These are phyloP conservation scores for Diplogelasinospora grovesii DNA, from an alignment of 495 filamentous ascomycete species.

Conservation along the genomic window DNA sequence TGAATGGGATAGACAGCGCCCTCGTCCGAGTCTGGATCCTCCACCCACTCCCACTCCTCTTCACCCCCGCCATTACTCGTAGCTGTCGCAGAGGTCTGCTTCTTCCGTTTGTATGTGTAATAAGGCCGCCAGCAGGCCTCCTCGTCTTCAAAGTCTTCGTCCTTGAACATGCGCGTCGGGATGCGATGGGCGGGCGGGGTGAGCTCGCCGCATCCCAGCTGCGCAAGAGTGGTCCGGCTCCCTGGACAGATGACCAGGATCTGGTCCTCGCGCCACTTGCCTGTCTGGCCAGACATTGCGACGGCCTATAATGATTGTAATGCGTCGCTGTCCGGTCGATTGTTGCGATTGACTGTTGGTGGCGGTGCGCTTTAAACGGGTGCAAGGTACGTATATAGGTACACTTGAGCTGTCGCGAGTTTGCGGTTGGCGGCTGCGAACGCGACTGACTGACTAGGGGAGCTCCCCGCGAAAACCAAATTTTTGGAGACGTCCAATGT, in stretches of 20 bases:
- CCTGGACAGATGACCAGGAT: conserved; percentile 81
- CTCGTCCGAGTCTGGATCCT: conserved; percentile 79
- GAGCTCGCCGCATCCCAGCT: conserved; percentile 88
- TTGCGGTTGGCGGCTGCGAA: not conserved
- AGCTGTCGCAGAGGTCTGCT: conserved; percentile 36
- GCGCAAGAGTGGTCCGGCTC: conserved; percentile 87
- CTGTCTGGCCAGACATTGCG: conserved; percentile 40
- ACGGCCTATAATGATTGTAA: not conserved
- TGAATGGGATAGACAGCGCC: conserved; percentile 84
- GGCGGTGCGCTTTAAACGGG: not conserved
- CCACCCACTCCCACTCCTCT: conserved; percentile 59
- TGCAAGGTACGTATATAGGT: not conserved
- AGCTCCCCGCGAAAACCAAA: too few relatives aligned
- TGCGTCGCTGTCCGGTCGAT: not conserved
- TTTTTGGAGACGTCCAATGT: too few relatives aligned
- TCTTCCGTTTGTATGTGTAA: conserved; percentile 66
- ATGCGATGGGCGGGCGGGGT: conserved; percentile 77
- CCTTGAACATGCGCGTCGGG: conserved; percentile 88
- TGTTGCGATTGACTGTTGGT: not conserved
- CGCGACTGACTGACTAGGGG: too few relatives aligned
- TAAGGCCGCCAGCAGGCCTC: conserved; percentile 85
- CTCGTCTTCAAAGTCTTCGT: conserved; percentile 66
- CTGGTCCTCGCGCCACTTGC: conserved; percentile 50
- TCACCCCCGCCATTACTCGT: conserved; percentile 19
- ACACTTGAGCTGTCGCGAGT: conserved; percentile 1